Base-by-base conservation (phyloP, 805 yeast species). In the Yarrowia sp. region DNA sequence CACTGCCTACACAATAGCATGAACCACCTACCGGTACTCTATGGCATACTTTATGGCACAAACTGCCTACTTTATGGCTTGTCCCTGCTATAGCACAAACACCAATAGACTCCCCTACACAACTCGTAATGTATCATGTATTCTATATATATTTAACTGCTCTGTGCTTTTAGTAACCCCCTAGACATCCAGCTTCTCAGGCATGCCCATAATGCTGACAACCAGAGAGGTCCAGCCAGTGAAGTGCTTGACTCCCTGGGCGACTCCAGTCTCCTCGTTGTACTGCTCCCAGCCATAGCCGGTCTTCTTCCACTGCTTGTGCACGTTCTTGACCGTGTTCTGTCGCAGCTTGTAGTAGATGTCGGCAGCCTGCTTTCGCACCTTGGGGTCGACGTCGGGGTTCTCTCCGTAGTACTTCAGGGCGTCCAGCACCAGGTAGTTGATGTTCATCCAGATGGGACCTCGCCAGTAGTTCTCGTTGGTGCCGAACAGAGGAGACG, bases 391-490 rank as follows among this genome's bases (percentile, higher is more conserved):
- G 0, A 67, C 66, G 5, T 72, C 75, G 1, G 79, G 69, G 6
- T 66, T 51, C 0, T 67, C 65, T 2, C 68, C 71, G 69, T 92
- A 93, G 71, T 83, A 75, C 31, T 77, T 72, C 65, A 94, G 76
- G 4, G 88, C 81, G 60, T 90, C 94, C 42, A 94, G 76, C 4
- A 86, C 78, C 72, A 94, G 76, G 70, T 90, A 93, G 76, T 94
- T 94, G 69, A 94, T 88, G 72, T 91, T 88, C 67, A 91, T 78
- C 98, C 98, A 94, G 25, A 94, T 80, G 18, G 96, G 90, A 0
- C 97, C 94, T 65, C 97, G 82, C 99, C 99, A 94, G 76, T 94
- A 94, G 73, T 93, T 86, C 70, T 94, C 99, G 7, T 81, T 93
- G 0, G 85, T 82, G 62, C 87, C 87, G 74, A 87, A 94, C 63